phyloP scores from a whole-genome alignment of 495 filamentous ascomycete species.

The Aspergillus incahuasiensis region DNA sequence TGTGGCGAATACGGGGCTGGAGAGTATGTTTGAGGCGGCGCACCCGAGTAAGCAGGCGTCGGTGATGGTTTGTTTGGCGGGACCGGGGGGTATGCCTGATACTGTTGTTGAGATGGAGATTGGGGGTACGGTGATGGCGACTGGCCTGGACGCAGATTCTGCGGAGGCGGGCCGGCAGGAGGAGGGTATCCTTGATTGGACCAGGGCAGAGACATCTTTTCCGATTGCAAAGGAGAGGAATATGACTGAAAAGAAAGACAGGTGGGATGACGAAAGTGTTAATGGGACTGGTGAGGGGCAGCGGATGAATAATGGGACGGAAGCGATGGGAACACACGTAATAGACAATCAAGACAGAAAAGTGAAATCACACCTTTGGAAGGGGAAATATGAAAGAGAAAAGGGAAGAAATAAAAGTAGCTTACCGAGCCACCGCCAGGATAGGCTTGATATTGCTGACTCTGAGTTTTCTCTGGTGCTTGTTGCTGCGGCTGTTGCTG shows the following conservation, averaged over 20 bases:
- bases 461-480: slow-evolving; percentile 5
- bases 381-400: slow-evolving; percentile 14
- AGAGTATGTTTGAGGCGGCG: slow-evolving; percentile 23
- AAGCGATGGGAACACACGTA: slow-evolving; percentile 8
- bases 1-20: slow-evolving; percentile 18
- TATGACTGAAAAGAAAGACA: slow-evolving; percentile 1
- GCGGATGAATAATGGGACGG: slow-evolving; percentile 5
- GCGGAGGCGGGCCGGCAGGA: slow-evolving; percentile 18
- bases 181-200: slow-evolving; percentile 31
- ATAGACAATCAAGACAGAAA: slow-evolving; percentile 5
- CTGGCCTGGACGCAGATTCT: slow-evolving; percentile 22
- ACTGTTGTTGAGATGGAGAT: slow-evolving; percentile 23
- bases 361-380: slow-evolving; percentile 7
- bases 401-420: slow-evolving; percentile 15
- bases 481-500: slow-evolving; percentile 1
- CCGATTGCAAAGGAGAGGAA: slow-evolving; percentile 2
- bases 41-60: slow-evolving; percentile 29
- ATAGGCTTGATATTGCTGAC: slow-evolving; percentile 41
- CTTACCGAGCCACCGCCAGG: slow-evolving; percentile 41
- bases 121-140: slow-evolving; percentile 31
- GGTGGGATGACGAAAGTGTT: slow-evolving; percentile 3
- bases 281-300: slow-evolving; percentile 8
- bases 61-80: slow-evolving; percentile 25
- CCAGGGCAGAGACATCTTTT: slow-evolving; percentile 39
- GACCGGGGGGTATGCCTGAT: slow-evolving; percentile 30